Base-by-base conservation (phyloP, 2,329 filamentous ascomycete genomes). In the Fusarium coffeatum region DNA sequence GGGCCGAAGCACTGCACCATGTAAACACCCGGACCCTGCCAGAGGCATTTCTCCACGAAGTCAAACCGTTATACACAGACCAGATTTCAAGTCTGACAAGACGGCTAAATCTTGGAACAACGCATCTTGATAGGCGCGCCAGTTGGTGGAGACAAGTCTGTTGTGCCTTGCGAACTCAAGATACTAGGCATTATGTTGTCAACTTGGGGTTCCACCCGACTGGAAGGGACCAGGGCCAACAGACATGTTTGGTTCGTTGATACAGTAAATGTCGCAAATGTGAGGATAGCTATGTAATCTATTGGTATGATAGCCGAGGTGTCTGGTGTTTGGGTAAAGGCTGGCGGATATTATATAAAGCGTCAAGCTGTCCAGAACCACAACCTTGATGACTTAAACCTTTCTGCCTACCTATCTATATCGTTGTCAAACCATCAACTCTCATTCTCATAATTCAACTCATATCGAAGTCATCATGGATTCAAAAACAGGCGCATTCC, bases 401-500 rank as follows among this genome's bases (percentile, higher is more conserved):
- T 49, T 50, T 48, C 18, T n/a, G 13, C 15, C 13, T 16, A 66
- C 32, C 20, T 40, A 23, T 32, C 8, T 13, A 62, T n/a, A 25
- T 3, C n/a, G 15, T 23, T 15, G 11, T 20, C 25, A 48, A 37
- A 48, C 22, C 25, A 40, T 10, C 34, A 47, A 20, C 27, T n/a
- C 23, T 53, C 10, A 20, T 41, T 22, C 16, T 45, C 28, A 10
- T 8, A 46, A 34, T 23, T 30, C 47, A 59, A 20, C n/a, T 28
- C 32, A 22, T 23, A 10, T 50, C 49, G 15, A 28, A 64, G 68
- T 49, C 16, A 84, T 81, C 81, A 79, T 81, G 55, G 78, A 82
- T 58, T 80, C 82, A 71, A 78, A 78, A 41, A 81, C 81, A 61
- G 85, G 88, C 59, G 78, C 78, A 69, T 91, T 91, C 75, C 79